These are phyloP conservation scores for Pythium folliculosum DNA, from an alignment of 352 stramenopile species.

Conservation along the genomic window DNA sequence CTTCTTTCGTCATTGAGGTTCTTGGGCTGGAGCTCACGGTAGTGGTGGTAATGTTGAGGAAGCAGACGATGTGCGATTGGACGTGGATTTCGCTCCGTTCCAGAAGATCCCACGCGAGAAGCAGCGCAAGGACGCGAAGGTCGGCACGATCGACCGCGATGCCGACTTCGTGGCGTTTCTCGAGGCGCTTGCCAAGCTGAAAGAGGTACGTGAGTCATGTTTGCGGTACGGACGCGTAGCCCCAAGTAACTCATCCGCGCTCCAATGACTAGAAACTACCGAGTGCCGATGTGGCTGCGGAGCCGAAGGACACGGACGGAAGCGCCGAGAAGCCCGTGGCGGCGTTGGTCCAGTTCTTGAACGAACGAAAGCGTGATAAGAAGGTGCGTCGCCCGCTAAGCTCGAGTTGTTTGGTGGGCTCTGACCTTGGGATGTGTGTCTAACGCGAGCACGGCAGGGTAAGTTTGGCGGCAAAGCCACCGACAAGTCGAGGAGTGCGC, in stretches of 20 bases:
- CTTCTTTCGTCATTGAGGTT: no score
- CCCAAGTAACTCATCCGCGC: neutral
- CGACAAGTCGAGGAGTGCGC: conserved; percentile 17
- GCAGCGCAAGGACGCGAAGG: conserved; percentile 75
- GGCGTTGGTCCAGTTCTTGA: conserved; percentile 82
- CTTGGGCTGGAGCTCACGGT: no score
- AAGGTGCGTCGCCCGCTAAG: conserved; percentile 11
- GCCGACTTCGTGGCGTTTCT: conserved; percentile 75
- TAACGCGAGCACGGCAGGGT: conserved; percentile 1
- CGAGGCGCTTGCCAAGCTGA: conserved; percentile 62
- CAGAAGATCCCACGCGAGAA: conserved; percentile 85
- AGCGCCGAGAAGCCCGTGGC: conserved; percentile 66
- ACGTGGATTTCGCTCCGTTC: conserved; percentile 76
- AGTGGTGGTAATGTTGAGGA: neutral
- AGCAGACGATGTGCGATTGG: conserved; percentile 32
- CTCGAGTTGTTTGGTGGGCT: neutral
- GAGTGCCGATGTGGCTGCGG: conserved; percentile 56
- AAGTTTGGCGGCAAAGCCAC: conserved; percentile 23
- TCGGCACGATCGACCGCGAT: conserved; percentile 71
- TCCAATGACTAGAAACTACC: conserved; percentile 55
- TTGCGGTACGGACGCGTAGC: neutral
- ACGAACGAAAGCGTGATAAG: conserved; percentile 80
- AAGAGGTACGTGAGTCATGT: conserved; percentile 44
- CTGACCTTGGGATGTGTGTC: no score
- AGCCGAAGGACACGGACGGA: conserved; percentile 52